phyloP scores from a whole-genome alignment of 2,329 filamentous ascomycete species.

The Drechslerella coelobrocha region DNA sequence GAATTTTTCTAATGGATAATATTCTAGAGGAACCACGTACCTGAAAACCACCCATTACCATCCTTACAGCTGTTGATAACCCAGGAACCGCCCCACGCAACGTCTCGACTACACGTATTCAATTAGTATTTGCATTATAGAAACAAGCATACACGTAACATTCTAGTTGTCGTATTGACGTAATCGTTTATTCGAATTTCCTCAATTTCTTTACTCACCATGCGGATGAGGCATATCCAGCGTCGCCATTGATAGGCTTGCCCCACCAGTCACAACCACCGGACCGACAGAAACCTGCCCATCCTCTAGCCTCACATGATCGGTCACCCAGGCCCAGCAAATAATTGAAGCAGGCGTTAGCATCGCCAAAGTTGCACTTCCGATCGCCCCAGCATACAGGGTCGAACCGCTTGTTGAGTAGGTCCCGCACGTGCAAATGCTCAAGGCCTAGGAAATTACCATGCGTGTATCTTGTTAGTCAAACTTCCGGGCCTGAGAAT shows the following conservation, averaged over 20 bases:
- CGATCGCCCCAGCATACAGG: constrained; percentile 25
- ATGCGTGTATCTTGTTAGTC: background rate
- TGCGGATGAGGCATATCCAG: constrained; percentile 2
- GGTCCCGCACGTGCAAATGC: constrained; percentile 3
- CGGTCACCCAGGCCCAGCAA: constrained; percentile 11
- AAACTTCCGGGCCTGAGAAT: background rate
- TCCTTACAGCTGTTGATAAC: constrained; percentile 23
- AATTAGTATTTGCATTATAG: background rate
- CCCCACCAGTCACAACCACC: constrained; percentile 13
- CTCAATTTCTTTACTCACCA: constrained; percentile 8
- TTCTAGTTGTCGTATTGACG: too few species aligned
- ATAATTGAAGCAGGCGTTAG: constrained; percentile 24
- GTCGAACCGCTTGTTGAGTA: constrained; percentile 18
- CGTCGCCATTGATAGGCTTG: background rate
- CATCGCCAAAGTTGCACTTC: constrained; percentile 21
- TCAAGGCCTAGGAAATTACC: constrained; percentile 5
- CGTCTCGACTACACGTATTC: background rate
- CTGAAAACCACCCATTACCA: constrained; percentile 5
- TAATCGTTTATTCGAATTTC: too few species aligned
- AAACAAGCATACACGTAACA: background rate
- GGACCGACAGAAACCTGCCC: constrained; percentile 1
- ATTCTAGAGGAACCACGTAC: background rate
- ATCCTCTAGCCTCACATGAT: constrained; percentile 4
- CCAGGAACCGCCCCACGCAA: constrained; percentile 24
- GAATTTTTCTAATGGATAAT: constrained; percentile 5